Percentiles rank a stretch among this genome's conserved stretches.
phyloP scores from a whole-genome alignment of 768 basidiomycete genomes.

The Leccinum disarticulatum region DNA sequence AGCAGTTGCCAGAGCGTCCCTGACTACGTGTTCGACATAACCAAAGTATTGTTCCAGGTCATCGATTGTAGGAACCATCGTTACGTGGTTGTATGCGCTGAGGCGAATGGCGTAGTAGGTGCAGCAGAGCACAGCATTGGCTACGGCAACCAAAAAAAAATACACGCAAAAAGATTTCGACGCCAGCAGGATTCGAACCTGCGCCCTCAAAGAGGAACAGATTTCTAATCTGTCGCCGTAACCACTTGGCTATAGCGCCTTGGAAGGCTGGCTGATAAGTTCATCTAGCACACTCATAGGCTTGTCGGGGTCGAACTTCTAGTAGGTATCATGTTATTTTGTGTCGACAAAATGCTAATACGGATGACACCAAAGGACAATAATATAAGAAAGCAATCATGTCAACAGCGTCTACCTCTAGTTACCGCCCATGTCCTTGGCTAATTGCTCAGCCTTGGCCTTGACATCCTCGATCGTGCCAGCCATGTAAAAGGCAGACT shows the following conservation, averaged over 20 bases:
- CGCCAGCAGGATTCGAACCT: constrained; percentile 70
- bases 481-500: constrained; percentile 97
- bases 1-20: constrained; percentile 52
- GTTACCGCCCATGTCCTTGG: constrained; percentile 81
- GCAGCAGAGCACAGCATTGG: too few relatives aligned
- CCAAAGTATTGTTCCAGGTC: constrained; percentile 71
- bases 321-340: constrained; percentile 11
- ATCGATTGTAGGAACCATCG: constrained; percentile 48
- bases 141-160: neutral
- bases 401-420: constrained; percentile 24
- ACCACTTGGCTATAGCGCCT: constrained; percentile 80
- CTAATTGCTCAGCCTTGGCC: constrained; percentile 94
- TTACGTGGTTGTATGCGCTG: neutral
- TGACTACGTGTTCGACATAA: constrained; percentile 62
- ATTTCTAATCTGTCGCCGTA: constrained; percentile 80
- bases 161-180: constrained; percentile 31
- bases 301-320: neutral
- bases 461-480: constrained; percentile 98
- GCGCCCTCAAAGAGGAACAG: constrained; percentile 70
- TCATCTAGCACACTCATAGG: neutral
- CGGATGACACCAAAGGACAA: constrained; percentile 3
- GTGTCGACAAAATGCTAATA: constrained; percentile 13
- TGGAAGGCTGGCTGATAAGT: neutral
- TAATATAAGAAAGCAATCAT: constrained; percentile 7
- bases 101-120: neutral